Conservation (phyloP, 139 green algal genomes). For the Zygnema circumcarinatum region DNA sequence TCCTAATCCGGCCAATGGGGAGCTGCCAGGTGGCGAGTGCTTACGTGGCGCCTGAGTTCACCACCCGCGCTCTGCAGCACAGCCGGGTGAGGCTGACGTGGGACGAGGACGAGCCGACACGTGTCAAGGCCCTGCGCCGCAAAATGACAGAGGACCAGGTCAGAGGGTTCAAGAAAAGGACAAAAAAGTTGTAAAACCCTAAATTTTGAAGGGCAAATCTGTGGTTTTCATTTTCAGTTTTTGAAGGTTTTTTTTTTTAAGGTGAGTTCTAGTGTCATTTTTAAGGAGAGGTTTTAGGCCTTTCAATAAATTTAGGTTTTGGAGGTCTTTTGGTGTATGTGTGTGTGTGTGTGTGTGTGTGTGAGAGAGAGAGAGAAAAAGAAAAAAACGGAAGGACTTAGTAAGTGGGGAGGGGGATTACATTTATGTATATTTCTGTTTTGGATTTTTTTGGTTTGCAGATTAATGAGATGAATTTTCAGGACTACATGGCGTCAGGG, state of each 20-base stretch:
- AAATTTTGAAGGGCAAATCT: too few relatives aligned
- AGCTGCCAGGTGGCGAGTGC: conserved; percentile 68
- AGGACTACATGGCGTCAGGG: conserved; percentile 76
- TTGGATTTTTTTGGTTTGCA: conserved; percentile 51
- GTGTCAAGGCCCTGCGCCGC: conserved; percentile 69
- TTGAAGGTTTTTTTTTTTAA: too few relatives aligned
- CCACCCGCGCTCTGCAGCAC: conserved; percentile 85
- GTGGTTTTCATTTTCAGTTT: too few relatives aligned
- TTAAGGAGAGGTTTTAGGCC: too few relatives aligned
- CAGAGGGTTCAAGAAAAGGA: background rate
- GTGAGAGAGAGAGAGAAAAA: too few relatives aligned
- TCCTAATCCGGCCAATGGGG: too few relatives aligned
- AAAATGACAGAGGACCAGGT: conserved; percentile 53
- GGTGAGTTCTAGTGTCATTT: background rate
- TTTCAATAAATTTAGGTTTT: too few relatives aligned
- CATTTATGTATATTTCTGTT: background rate
- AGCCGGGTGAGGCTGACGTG: conserved; percentile 90
- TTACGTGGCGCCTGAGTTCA: conserved; percentile 81
- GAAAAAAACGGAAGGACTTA: too few relatives aligned
- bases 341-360: too few relatives aligned
- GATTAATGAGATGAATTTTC: conserved; percentile 88
- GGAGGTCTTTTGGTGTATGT: too few relatives aligned
- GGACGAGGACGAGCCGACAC: conserved; percentile 83
- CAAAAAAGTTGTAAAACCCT: too few relatives aligned
- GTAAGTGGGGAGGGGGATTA: too few relatives aligned